Base-by-base conservation (phyloP, 2,329 filamentous ascomycete genomes). In the Aureobasidium sp. region DNA sequence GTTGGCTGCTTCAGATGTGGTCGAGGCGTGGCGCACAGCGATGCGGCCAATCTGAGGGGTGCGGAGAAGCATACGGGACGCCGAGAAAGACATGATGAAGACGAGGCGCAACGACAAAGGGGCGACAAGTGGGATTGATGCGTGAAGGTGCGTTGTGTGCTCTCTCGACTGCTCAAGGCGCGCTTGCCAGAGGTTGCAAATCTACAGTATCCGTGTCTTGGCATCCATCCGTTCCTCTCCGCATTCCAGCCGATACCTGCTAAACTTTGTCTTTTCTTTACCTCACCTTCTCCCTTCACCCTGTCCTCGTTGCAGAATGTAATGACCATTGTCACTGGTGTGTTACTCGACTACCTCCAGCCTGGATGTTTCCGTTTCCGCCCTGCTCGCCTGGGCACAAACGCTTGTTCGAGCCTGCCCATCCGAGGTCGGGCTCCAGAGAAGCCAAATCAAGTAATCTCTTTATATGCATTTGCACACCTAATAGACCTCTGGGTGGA, bases 11-110 rank as follows among this genome's bases (percentile, higher is more conserved):
- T 79, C 76, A 67, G 78, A 73, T 39, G 78, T 79, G 53, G 75
- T 77, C 59, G 79, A 81, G 69, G 78, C 78, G 71, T 78, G 76
- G 74, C 79, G 79, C 50, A 76, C 68, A 68, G 74, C 70, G 64
- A 74, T 71, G 67, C 76, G 71, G 66, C 74, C 69, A 67, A 77
- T 73, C 71, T 73, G 71, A 69, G 76, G 74, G 65, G 72, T 74
- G 73, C 79, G 73, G 66, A 76, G 69, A 69, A 78, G 72, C 68
- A 76, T 74, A 68, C 78, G 76, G 67, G 78, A 74, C 70, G 75
- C 72, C 65, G 74, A 70, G 69, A 78, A 72, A 72, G 78, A 78
- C 79, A 81, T 81, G 65, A 67, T 74, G 70, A 47, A 57, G 46
- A 51, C 44, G 37, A 15, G 41, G 42, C 44, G 55, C 56, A 32